Evolutionary conservation across 306 rosid genomes (phyloP), one percentile per base, ranked within the genome.

Genomic region (Canavalia ensiformis): DNA sequence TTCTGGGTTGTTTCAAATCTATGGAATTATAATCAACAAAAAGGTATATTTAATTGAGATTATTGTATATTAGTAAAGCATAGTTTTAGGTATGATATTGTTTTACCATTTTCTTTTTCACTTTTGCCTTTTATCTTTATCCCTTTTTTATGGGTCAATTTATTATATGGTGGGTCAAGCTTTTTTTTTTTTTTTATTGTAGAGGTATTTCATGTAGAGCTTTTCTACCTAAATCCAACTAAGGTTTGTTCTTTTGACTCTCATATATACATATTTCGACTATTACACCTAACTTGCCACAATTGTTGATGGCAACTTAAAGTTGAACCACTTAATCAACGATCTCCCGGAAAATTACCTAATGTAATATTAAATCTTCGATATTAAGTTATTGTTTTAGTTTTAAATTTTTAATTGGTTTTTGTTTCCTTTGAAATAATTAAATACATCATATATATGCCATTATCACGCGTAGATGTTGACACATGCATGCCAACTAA

Each of bases 131-230:
- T 74, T 35, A 4, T 55, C 37, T 57, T 54, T 28, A 55, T 2
- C 7, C 69, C 4, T 49, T 56, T 80, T 72, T 4, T 65, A 46
- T 7, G 0, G 76, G 71, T 41, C 55, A 74, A 55, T 66, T 51
- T 63, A 42, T 18, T 25, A 49, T 41, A 72, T 10, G 57, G 67
- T 44, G 5, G 81, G 75, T 74, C 84, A 81, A 75, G 39, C 82
- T 47, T 82, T 75, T 56, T 18, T 82, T 75, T 56, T 18, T 18
- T 18, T 18, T 55, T 6, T 1, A 10, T 67, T 8, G 55, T 5
- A 30, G 5, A 46, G 49, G 49, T 62, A 41, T 28, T 68, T 29
- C 7, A 25, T 6, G 75, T 8, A 4, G 46, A 10, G 35, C 37
- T 82, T 72, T 82, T 74, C 80, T 35, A 28, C 63, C 28, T 51